Evolutionary conservation across 192 early-diverging fungal species (phyloP).

Genomic region (Coemansia sp.): DNA sequence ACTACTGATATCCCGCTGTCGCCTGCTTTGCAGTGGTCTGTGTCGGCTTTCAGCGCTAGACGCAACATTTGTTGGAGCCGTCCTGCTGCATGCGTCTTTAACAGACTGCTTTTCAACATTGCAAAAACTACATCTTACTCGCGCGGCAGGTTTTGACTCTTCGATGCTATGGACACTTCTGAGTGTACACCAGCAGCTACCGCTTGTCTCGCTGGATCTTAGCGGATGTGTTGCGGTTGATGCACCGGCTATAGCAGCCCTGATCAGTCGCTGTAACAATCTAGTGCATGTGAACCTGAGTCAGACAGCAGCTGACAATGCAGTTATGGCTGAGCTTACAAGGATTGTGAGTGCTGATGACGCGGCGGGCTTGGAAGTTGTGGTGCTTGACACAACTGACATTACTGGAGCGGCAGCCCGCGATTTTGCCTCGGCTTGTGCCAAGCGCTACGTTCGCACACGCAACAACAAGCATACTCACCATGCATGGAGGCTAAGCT

Average conservation of each 20-base stretch:
- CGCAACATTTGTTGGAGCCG: slow-evolving; percentile 1
- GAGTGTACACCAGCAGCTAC: slow-evolving; percentile 9
- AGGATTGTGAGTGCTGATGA: slow-evolving; percentile 3
- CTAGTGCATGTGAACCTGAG: slow-evolving; percentile 41
- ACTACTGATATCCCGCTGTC: slow-evolving; percentile 6
- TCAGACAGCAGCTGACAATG: slow-evolving; percentile 31
- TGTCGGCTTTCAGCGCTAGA: slow-evolving; percentile 31
- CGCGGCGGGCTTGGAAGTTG: slow-evolving; percentile 17
- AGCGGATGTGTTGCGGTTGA: slow-evolving; percentile 28
- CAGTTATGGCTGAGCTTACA: slow-evolving; percentile 21
- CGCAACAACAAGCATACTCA: slow-evolving; percentile 1
- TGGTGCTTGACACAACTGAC: slow-evolving; percentile 32
- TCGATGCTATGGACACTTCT: slow-evolving; percentile 6
- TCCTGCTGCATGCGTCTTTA: slow-evolving; percentile 8
- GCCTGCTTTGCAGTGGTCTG: slow-evolving; percentile 16
- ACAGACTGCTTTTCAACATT: slow-evolving; percentile 21
- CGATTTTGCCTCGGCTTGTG: slow-evolving; percentile 43
- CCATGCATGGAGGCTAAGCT: slow-evolving; percentile 22
- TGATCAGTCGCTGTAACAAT: slow-evolving; percentile 20
- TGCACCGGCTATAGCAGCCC: slow-evolving; percentile 13
- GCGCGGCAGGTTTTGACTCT: slow-evolving; percentile 6
- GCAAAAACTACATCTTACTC: slow-evolving; percentile 27
- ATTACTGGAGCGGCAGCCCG: slow-evolving; percentile 36
- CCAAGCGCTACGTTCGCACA: slow-evolving; percentile 17
- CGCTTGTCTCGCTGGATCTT: slow-evolving; percentile 33